A percentile compares a stretch with the other conserved stretches of the same genome.
Conservation (phyloP, 306 rosid species). For the Prunus salicina region DNA sequence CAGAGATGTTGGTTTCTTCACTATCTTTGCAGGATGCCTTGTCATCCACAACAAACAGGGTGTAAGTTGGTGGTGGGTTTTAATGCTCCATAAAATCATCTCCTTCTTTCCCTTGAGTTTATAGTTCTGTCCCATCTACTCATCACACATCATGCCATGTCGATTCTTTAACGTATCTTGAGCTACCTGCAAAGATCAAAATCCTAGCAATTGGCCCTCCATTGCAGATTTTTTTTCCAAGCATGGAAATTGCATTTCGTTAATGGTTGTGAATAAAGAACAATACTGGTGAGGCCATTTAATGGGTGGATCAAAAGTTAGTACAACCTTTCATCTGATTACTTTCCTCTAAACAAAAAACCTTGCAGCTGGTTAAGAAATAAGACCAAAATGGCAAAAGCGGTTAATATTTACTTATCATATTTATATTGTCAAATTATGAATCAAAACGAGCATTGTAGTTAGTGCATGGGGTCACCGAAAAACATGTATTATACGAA, state of each 20-base stretch:
- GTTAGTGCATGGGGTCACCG: not conserved
- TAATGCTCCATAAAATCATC: not conserved
- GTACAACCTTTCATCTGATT: not conserved
- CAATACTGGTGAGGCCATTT: not conserved
- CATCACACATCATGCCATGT: constrained; percentile 1
- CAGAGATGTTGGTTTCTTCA: not conserved
- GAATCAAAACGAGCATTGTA: not conserved
- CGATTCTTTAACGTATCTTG: not conserved
- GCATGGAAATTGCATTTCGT: not conserved
- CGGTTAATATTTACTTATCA: no score
- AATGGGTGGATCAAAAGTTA: not conserved
- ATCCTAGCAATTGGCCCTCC: not conserved
- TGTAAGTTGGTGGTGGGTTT: constrained; percentile 18
- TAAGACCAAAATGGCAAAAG: not conserved
- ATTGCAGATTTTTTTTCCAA: not conserved
- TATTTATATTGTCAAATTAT: no score
- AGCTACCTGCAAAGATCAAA: not conserved
- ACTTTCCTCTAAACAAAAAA: not conserved
- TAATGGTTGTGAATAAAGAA: not conserved
- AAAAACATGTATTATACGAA: not conserved
- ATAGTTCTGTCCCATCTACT: not conserved
- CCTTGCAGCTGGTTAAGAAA: not conserved
- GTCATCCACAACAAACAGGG: not conserved
- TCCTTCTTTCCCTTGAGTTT: no score
- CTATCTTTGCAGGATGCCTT: not conserved